Conservation (phyloP, 371 early-diverging fungal genomes). For the Mucor ambiguus region DNA sequence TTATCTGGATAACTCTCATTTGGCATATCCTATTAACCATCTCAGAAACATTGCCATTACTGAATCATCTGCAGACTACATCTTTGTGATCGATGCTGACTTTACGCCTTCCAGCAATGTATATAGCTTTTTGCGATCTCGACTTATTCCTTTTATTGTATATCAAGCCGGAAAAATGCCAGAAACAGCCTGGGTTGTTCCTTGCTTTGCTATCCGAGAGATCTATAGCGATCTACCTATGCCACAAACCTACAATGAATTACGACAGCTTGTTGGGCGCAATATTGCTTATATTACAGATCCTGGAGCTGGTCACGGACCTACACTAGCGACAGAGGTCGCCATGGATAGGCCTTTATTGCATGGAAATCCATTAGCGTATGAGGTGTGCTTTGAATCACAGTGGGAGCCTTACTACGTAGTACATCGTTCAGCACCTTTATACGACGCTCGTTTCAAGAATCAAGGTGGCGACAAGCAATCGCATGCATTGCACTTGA, state of each 20-base stretch:
- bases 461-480: constrained; percentile 75
- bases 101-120: constrained; percentile 56
- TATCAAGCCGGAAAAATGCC: constrained; percentile 15
- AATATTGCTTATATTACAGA: constrained; percentile 65
- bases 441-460: constrained; percentile 63
- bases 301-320: constrained; percentile 65
- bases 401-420: constrained; percentile 77
- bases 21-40: constrained; percentile 67
- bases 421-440: constrained; percentile 48
- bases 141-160: constrained; percentile 32
- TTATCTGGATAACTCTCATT: constrained; percentile 36
- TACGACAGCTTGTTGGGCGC: constrained; percentile 41
- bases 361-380: constrained; percentile 32
- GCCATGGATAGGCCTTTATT: constrained; percentile 33
- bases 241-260: constrained; percentile 46
- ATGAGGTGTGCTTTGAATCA: constrained; percentile 70
- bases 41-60: constrained; percentile 62
- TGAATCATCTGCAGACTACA: constrained; percentile 50
- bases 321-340: constrained; percentile 48
- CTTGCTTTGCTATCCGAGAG: constrained; percentile 59
- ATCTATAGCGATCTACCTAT: constrained; percentile 31
- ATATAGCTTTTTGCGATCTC: constrained; percentile 34
- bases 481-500: constrained; percentile 62
- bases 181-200: constrained; percentile 55
- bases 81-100: constrained; percentile 67